phyloP scores from a whole-genome alignment of 139 green algal species.

The Microglena sp. region DNA sequence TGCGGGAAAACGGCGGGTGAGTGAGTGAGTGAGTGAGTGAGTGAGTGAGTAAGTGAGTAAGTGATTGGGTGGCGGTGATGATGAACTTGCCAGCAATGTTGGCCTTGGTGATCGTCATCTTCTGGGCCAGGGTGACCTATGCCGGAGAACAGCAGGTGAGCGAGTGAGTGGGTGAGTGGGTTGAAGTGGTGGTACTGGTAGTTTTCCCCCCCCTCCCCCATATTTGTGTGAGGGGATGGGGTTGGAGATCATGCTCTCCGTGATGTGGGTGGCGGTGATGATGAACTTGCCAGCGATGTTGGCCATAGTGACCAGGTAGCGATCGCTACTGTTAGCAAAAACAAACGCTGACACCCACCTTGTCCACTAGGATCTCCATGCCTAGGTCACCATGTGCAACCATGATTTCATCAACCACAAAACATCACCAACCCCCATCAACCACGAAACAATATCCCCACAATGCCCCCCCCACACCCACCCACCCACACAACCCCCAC shows the following conservation, averaged over 20 bases:
- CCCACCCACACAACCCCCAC: slow-evolving; percentile 54
- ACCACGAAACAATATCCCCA: too few species aligned
- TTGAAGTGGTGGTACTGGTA: too few species aligned
- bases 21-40: not conserved
- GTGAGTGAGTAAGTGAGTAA: too few species aligned
- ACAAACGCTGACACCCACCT: not conserved
- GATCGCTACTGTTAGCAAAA: too few species aligned
- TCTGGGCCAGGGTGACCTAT: slow-evolving; percentile 44
- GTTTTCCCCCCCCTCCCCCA: too few species aligned
- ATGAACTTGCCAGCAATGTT: slow-evolving; percentile 61
- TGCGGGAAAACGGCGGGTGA: not conserved
- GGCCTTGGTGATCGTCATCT: slow-evolving; percentile 62
- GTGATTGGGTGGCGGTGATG: slow-evolving; percentile 47
- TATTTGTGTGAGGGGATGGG: too few species aligned
- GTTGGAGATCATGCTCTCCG: slow-evolving; percentile 44
- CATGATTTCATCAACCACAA: not conserved
- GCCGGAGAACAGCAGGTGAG: not conserved
- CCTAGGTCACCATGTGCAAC: slow-evolving; percentile 41
- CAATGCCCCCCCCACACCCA: too few species aligned
- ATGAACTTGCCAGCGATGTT: slow-evolving; percentile 52
- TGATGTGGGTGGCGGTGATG: slow-evolving; percentile 35
- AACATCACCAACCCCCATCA: too few species aligned
- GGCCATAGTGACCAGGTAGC: slow-evolving; percentile 53
- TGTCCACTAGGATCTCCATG: slow-evolving; percentile 51
- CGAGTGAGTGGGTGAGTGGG: not conserved